Evolutionary conservation across 78 protist species (phyloP).

Genomic region (Dictyostelium purpureum): DNA sequence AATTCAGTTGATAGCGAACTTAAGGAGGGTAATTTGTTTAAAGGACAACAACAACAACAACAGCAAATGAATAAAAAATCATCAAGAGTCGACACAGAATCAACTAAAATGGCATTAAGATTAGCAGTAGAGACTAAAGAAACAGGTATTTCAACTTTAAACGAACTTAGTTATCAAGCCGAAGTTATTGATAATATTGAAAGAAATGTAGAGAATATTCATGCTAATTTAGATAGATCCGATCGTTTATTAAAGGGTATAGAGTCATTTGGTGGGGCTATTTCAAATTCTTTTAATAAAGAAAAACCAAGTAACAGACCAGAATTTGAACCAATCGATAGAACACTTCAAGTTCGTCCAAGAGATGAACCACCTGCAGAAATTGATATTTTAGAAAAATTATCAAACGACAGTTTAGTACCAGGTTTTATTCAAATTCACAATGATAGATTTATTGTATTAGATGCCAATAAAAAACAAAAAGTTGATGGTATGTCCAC

Average conservation of each 20-base stretch:
- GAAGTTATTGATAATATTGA: constrained; percentile 61
- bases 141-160: constrained; percentile 52
- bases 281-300: constrained; percentile 30
- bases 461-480: constrained; percentile 41
- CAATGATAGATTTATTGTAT: constrained; percentile 39
- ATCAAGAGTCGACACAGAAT: constrained; percentile 59
- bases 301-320: not conserved
- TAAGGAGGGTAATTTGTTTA: not conserved
- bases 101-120: constrained; percentile 50
- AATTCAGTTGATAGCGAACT: not conserved
- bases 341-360: constrained; percentile 20
- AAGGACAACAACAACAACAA: constrained; percentile 20
- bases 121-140: constrained; percentile 47
- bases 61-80: not conserved
- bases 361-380: constrained; percentile 68
- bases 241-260: constrained; percentile 63
- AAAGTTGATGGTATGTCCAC: not conserved
- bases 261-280: constrained; percentile 43
- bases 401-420: constrained; percentile 27
- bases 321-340: constrained; percentile 11
- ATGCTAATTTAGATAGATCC: constrained; percentile 30
- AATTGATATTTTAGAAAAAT: constrained; percentile 66
- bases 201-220: constrained; percentile 63
- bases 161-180: constrained; percentile 50
- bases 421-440: constrained; percentile 33